These are phyloP conservation scores for Suillus lakei DNA, from an alignment of 768 basidiomycete species.

Conservation along the genomic window DNA sequence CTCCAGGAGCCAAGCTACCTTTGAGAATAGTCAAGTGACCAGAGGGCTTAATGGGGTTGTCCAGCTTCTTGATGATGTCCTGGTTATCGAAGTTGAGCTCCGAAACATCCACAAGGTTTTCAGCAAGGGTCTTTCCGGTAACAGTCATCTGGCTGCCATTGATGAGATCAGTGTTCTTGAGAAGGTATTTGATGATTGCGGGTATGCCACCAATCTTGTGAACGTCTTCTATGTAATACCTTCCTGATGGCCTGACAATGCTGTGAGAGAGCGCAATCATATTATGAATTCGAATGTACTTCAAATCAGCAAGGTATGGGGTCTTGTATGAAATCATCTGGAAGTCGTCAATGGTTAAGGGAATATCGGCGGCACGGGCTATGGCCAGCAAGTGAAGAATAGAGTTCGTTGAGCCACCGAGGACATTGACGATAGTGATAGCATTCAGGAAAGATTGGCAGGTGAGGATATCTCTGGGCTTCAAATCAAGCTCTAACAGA, in stretches of 20 bases:
- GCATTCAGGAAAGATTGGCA: conserved; percentile 82
- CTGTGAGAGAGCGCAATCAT: conserved; percentile 12
- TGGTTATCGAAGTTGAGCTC: conserved; percentile 76
- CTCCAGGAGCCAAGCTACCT: conserved; percentile 87
- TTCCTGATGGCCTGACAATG: conserved; percentile 69
- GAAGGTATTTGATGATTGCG: conserved; percentile 80
- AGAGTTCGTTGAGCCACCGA: conserved; percentile 90
- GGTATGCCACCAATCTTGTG: conserved; percentile 87
- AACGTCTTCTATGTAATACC: conserved; percentile 90
- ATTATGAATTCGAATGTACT: conserved; percentile 42
- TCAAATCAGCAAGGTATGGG: conserved; percentile 83
- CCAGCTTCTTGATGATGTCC: conserved; percentile 73
- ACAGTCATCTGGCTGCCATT: conserved; percentile 87
- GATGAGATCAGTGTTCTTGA: conserved; percentile 78
- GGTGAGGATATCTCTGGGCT: conserved; percentile 79
- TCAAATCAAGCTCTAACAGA: conserved; percentile 77
- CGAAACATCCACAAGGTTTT: conserved; percentile 80
- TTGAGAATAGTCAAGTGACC: conserved; percentile 88
- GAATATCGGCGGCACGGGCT: conserved; percentile 77
- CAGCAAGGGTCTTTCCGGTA: conserved; percentile 87
- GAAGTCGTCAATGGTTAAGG: conserved; percentile 86
- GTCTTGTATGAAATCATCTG: conserved; percentile 79
- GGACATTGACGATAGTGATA: conserved; percentile 74
- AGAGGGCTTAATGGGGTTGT: conserved; percentile 82
- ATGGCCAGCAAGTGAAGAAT: conserved; percentile 86